Conservation (phyloP, 768 basidiomycete genomes). For the Omphalotus guepiniiformis region DNA sequence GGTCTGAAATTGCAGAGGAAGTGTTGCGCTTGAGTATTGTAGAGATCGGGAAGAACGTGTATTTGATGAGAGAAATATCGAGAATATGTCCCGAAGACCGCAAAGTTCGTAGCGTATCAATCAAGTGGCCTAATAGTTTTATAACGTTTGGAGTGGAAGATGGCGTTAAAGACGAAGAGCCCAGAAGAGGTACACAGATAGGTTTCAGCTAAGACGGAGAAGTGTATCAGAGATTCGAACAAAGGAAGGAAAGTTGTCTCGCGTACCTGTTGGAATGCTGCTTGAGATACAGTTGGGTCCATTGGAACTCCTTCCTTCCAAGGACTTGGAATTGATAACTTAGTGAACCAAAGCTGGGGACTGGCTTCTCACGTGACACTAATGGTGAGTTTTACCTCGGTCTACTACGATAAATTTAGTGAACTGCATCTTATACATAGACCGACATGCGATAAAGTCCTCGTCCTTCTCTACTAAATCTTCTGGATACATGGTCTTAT, state of each 20-base stretch:
- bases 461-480: too few relatives aligned
- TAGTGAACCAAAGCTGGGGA: too few relatives aligned
- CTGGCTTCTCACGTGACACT: too few relatives aligned
- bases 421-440: too few relatives aligned
- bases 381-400: too few relatives aligned
- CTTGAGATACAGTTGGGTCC: too few relatives aligned
- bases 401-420: too few relatives aligned
- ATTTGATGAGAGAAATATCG: conserved; percentile 64
- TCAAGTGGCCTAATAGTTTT: conserved; percentile 51
- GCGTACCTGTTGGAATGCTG: conserved; percentile 36
- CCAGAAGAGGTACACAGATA: conserved; percentile 79
- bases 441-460: too few relatives aligned
- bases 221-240: neutral
- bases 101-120: conserved; percentile 40
- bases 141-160: conserved; percentile 43
- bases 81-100: conserved; percentile 35
- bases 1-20: conserved; percentile 67
- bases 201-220: conserved; percentile 48
- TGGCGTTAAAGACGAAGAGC: conserved; percentile 59
- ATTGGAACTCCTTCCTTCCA: too few relatives aligned
- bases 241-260: neutral
- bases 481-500: too few relatives aligned
- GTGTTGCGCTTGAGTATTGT: conserved; percentile 76
- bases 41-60: conserved; percentile 85
- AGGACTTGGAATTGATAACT: too few relatives aligned